Evolutionary conservation across 2,329 filamentous ascomycete genomes (phyloP).

Genomic region (Microsporum ferrugineum): DNA sequence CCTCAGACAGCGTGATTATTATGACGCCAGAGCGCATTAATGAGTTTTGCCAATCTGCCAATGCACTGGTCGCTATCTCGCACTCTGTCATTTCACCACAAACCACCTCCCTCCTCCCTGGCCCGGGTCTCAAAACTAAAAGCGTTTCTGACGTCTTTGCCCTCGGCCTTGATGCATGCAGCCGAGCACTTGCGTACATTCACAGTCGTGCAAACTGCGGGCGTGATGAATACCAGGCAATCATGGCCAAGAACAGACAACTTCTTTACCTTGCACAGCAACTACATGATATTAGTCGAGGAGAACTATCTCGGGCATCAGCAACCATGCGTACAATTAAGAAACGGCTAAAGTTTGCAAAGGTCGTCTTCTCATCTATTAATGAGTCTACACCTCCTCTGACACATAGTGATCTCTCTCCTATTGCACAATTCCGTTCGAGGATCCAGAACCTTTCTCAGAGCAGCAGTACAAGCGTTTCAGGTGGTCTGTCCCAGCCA

Average conservation of each 20-base stretch:
- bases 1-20: slow-evolving; percentile 2
- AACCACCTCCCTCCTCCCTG: slow-evolving; percentile 5
- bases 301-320: slow-evolving; percentile 5
- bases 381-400: slow-evolving; percentile 5
- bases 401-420: not conserved
- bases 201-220: slow-evolving; percentile 5
- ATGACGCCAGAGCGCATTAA: slow-evolving; percentile 8
- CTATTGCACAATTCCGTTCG: slow-evolving; percentile 4
- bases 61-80: slow-evolving; percentile 6
- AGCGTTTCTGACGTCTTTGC: slow-evolving; percentile 4
- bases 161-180: slow-evolving; percentile 8
- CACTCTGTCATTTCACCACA: slow-evolving; percentile 5
- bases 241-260: not conserved
- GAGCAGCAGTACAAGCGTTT: slow-evolving; percentile 9
- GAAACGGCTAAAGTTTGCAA: slow-evolving; percentile 8
- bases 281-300: slow-evolving; percentile 9
- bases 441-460: slow-evolving; percentile 7
- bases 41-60: slow-evolving; percentile 9
- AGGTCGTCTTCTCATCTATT: slow-evolving; percentile 5
- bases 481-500: slow-evolving; percentile 5
- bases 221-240: slow-evolving; percentile 6
- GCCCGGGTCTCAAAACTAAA: slow-evolving; percentile 6
- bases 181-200: slow-evolving; percentile 8
- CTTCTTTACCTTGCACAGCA: slow-evolving; percentile 5
- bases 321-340: slow-evolving; percentile 8